phyloP scores from a whole-genome alignment of 2,329 filamentous ascomycete species.

The Diaporthe sp. region DNA sequence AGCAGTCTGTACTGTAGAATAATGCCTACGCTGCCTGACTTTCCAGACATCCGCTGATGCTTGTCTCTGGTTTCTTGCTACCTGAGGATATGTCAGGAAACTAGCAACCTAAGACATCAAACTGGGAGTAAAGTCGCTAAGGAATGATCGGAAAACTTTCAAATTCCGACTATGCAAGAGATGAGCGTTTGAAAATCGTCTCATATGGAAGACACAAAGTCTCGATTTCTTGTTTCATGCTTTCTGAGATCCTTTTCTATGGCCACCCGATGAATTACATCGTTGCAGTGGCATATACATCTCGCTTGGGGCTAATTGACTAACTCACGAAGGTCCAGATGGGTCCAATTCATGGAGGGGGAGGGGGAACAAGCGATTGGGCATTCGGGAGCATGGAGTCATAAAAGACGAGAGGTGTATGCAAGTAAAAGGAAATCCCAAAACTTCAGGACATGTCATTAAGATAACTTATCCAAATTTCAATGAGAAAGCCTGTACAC shows the following conservation, averaged over 20 bases:
- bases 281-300: neutral
- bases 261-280: neutral
- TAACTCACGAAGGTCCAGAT: too few relatives aligned
- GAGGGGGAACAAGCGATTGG: too few relatives aligned
- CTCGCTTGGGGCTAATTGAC: too few relatives aligned
- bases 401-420: too few relatives aligned
- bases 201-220: neutral
- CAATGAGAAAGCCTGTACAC: too few relatives aligned
- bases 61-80: neutral
- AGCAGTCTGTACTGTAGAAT: neutral
- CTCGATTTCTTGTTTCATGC: neutral
- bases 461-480: too few relatives aligned
- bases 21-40: neutral
- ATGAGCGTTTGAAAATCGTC: neutral
- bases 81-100: neutral
- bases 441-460: too few relatives aligned
- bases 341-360: too few relatives aligned
- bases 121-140: neutral
- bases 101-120: neutral
- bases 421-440: too few relatives aligned
- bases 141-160: neutral
- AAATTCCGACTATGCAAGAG: neutral
- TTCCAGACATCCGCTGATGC: neutral
- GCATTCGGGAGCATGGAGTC: too few relatives aligned
- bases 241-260: neutral